Conservation (phyloP, 1,284 basidiomycete species). For the Ceratorhiza oryzae-sativae region DNA sequence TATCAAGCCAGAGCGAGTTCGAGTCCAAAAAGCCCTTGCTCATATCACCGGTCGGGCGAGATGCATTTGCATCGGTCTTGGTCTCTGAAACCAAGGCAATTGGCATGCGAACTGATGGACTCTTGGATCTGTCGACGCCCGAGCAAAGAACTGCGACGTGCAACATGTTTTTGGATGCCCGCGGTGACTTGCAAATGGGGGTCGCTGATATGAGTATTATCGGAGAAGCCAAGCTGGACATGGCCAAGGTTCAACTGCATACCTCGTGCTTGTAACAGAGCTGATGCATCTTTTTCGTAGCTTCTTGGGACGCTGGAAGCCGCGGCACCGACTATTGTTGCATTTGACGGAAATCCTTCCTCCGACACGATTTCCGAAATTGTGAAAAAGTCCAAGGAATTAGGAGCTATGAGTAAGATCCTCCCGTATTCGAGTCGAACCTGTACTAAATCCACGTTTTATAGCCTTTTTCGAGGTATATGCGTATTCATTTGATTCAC, state of each 20-base stretch:
- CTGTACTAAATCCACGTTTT: not conserved
- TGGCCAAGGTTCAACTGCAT: slow-evolving; percentile 55
- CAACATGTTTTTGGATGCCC: slow-evolving; percentile 78
- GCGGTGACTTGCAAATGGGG: slow-evolving; percentile 79
- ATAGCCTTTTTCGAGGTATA: slow-evolving; percentile 33
- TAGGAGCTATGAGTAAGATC: slow-evolving; percentile 19
- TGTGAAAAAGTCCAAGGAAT: slow-evolving; percentile 50
- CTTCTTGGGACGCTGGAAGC: slow-evolving; percentile 52
- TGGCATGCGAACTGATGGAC: slow-evolving; percentile 85
- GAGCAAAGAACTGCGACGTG: slow-evolving; percentile 75
- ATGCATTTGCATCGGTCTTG: slow-evolving; percentile 73
- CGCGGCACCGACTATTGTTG: slow-evolving; percentile 67
- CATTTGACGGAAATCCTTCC: slow-evolving; percentile 83
- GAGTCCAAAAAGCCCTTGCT: slow-evolving; percentile 55
- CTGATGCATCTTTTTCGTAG: not conserved
- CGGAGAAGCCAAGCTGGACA: slow-evolving; percentile 54
- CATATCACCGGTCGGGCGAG: slow-evolving; percentile 69
- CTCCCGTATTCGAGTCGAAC: slow-evolving; percentile 45
- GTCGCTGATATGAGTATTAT: slow-evolving; percentile 92
- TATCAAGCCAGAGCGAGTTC: not conserved
- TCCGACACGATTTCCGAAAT: slow-evolving; percentile 61
- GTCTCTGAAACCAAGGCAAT: slow-evolving; percentile 61
- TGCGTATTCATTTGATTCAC: slow-evolving; percentile 52
- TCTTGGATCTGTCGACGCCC: slow-evolving; percentile 54
- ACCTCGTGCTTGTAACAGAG: not conserved